A percentile compares a stretch with the other conserved stretches of the same genome.
phyloP scores from a whole-genome alignment of 805 yeast genomes.

The Jamesozyma hellenica region DNA sequence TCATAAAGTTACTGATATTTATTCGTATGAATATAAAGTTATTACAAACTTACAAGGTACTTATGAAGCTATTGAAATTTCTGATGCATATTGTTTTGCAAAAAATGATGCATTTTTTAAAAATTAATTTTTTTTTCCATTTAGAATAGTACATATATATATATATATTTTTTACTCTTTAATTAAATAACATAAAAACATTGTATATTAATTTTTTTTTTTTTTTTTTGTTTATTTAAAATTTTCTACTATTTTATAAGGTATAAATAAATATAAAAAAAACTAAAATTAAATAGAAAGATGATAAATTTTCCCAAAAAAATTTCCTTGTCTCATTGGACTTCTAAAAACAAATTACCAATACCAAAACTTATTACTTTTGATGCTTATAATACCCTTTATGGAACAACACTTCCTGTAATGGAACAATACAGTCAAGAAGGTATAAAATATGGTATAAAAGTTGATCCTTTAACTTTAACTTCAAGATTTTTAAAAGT shows the following conservation, averaged over 20 bases:
- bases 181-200: no score
- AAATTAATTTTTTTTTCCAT: conserved; percentile 7
- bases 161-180: neutral
- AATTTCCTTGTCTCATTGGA: conserved; percentile 9
- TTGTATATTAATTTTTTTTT: no score
- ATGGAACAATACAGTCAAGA: conserved; percentile 43
- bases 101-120: conserved; percentile 32
- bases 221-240: no score
- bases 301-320: conserved; percentile 8
- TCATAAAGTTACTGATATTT: conserved; percentile 47
- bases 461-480: conserved; percentile 19
- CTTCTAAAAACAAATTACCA: conserved; percentile 4
- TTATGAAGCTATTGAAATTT: conserved; percentile 84
- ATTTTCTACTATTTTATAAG: no score
- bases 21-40: conserved; percentile 58
- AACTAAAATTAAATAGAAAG: no score
- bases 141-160: no score
- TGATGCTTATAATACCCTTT: conserved; percentile 62
- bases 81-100: conserved; percentile 68
- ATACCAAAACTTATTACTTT: conserved; percentile 44
- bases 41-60: conserved; percentile 82
- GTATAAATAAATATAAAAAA: no score
- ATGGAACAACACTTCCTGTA: conserved; percentile 46
- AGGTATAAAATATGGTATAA: conserved; percentile 37
- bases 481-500: conserved; percentile 21